These are phyloP conservation scores for Vitis hybrid DNA, from an alignment of 177 flowering plant species.

Conservation along the genomic window DNA sequence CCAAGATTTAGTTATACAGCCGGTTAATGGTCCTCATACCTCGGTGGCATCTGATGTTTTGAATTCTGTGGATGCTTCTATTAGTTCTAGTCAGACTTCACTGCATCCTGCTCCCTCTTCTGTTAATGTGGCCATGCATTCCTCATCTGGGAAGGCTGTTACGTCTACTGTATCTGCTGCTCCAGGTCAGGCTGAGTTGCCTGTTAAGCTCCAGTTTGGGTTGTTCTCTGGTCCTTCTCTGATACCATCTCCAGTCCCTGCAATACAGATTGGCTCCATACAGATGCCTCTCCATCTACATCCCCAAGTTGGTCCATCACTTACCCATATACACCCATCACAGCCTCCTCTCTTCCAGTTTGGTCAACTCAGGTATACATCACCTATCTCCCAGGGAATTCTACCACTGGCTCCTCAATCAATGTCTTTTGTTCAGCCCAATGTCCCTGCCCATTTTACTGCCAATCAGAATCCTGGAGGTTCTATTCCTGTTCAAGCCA, in stretches of 20 bases:
- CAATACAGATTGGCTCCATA: constrained; percentile 97
- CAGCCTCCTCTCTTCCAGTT: constrained; percentile 88
- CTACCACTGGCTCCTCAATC: constrained; percentile 70
- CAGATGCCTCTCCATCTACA: constrained; percentile 96
- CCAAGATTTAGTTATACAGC: constrained; percentile 34
- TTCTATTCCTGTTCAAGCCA: constrained; percentile 30
- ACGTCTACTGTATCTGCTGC: constrained; percentile 39
- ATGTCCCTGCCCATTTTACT: constrained; percentile 43
- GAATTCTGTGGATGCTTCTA: constrained; percentile 30
- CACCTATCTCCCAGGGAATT: constrained; percentile 82
- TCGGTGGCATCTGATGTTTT: constrained; percentile 24
- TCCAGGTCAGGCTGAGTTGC: constrained; percentile 48
- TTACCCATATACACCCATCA: constrained; percentile 65
- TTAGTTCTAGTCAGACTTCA: constrained; percentile 23
- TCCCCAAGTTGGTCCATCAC: constrained; percentile 69
- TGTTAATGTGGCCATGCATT: constrained; percentile 20
- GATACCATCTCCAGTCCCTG: constrained; percentile 91
- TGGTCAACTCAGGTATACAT: constrained; percentile 83
- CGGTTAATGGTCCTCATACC: constrained; percentile 20
- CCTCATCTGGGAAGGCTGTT: constrained; percentile 36
- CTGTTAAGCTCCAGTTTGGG: constrained; percentile 86
- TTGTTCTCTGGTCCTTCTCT: constrained; percentile 89
- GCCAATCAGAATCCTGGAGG: constrained; percentile 43
- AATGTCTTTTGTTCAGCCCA: constrained; percentile 65
- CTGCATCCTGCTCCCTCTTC: constrained; percentile 33